Conservation (phyloP, 2,329 filamentous ascomycete species). For the Colletotrichum magnum region DNA sequence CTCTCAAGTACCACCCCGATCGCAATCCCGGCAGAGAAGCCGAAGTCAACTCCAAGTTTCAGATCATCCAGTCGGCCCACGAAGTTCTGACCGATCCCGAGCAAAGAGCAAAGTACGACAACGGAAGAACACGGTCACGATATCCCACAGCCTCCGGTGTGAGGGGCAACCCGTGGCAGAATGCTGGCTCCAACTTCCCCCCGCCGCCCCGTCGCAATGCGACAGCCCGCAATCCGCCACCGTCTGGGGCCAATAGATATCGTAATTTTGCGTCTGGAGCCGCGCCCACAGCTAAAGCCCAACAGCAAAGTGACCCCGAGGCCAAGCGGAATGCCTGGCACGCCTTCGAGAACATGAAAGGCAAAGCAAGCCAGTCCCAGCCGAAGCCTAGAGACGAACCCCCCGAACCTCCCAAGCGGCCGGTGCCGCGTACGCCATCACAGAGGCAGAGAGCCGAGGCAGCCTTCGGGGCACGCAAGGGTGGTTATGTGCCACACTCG, state of each 20-base stretch:
- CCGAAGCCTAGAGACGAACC: constrained; percentile 46
- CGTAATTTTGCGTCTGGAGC: constrained; percentile 58
- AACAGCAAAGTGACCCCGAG: constrained; percentile 49
- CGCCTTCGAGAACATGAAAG: constrained; percentile 60
- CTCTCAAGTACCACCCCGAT: constrained; percentile 89
- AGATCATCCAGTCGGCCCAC: constrained; percentile 87
- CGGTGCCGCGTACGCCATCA: constrained; percentile 64
- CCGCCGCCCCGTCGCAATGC: constrained; percentile 62
- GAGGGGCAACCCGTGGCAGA: constrained; percentile 70
- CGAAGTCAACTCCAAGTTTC: constrained; percentile 86
- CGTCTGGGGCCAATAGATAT: constrained; percentile 62
- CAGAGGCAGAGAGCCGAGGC: constrained; percentile 69
- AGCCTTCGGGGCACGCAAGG: constrained; percentile 65
- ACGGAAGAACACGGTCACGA: constrained; percentile 56
- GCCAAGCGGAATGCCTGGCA: constrained; percentile 57
- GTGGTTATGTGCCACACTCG: constrained; percentile 66
- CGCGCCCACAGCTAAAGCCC: constrained; percentile 59
- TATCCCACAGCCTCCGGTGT: constrained; percentile 68
- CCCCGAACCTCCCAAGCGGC: constrained; percentile 50
- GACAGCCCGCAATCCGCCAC: constrained; percentile 44
- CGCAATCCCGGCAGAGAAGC: constrained; percentile 87
- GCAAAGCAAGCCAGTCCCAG: constrained; percentile 50
- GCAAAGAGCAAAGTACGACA: constrained; percentile 68
- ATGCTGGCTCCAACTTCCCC: constrained; percentile 64
- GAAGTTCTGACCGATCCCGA: constrained; percentile 75